phyloP scores from a whole-genome alignment of 2,329 filamentous ascomycete genomes.

The Ilyonectria robusta region DNA sequence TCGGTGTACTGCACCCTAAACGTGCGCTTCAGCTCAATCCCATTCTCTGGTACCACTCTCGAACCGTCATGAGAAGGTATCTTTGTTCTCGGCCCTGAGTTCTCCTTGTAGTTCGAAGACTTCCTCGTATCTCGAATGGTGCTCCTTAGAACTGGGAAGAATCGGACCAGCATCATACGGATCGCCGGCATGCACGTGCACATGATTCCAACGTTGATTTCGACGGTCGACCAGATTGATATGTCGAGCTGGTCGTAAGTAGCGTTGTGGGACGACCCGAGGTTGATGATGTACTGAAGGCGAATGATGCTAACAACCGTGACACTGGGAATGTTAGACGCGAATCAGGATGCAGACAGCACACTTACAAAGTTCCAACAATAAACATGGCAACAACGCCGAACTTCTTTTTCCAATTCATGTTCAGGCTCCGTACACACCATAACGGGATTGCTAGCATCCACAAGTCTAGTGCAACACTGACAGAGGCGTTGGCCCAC shows the following conservation, averaged over 20 bases:
- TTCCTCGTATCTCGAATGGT: slow-evolving; percentile 41
- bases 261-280: slow-evolving; percentile 47
- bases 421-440: slow-evolving; percentile 52
- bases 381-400: slow-evolving; percentile 60
- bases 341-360: accelerated
- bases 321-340: slow-evolving; percentile 38
- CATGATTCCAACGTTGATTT: slow-evolving; percentile 55
- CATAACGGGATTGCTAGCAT: slow-evolving; percentile 59
- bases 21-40: slow-evolving; percentile 39
- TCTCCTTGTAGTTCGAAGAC: slow-evolving; percentile 29
- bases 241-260: slow-evolving; percentile 49
- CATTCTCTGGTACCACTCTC: slow-evolving; percentile 32
- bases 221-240: slow-evolving; percentile 52
- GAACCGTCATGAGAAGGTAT: slow-evolving; percentile 36
- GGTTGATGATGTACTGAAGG: slow-evolving; percentile 45
- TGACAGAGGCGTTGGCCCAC: slow-evolving; percentile 60
- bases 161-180: slow-evolving; percentile 45
- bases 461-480: slow-evolving; percentile 59
- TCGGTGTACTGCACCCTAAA: slow-evolving; percentile 41
- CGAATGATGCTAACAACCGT: slow-evolving; percentile 51
- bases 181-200: slow-evolving; percentile 53
- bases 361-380: slow-evolving; percentile 56
- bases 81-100: slow-evolving; percentile 38
- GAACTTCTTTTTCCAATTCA: slow-evolving; percentile 59
- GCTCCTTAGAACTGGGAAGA: slow-evolving; percentile 46